A percentile compares a stretch with the other conserved stretches of the same genome.
phyloP scores from a whole-genome alignment of 1,284 basidiomycete genomes.

The Rhizoctonia solani region DNA sequence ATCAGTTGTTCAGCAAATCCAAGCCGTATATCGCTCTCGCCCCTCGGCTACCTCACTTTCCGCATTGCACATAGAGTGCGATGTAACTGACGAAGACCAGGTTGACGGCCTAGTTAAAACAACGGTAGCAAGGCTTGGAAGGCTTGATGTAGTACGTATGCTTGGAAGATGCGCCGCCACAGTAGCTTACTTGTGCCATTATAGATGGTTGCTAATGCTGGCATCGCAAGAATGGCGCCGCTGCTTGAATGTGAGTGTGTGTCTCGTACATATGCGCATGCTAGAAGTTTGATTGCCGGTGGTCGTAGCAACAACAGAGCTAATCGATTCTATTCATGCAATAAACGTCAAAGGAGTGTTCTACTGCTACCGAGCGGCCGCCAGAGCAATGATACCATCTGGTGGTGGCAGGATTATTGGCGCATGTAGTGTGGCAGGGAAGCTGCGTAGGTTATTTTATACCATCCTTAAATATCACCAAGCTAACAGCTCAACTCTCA shows the following conservation, averaged over 20 bases:
- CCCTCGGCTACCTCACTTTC: not conserved
- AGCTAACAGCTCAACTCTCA: not conserved
- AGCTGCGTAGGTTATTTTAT: constrained; percentile 1
- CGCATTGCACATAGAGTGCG: not conserved
- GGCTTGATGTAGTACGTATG: constrained; percentile 7
- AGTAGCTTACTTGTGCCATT: not conserved
- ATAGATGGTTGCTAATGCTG: constrained; percentile 27
- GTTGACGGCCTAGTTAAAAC: constrained; percentile 14
- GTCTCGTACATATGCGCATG: no score
- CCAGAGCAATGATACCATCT: constrained; percentile 9
- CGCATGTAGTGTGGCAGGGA: constrained; percentile 6
- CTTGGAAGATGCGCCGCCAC: no score
- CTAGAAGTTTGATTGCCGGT: no score
- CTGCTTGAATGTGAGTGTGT: constrained; percentile 4
- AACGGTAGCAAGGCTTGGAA: not conserved
- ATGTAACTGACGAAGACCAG: constrained; percentile 15
- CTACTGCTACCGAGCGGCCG: constrained; percentile 9
- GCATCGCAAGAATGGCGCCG: not conserved
- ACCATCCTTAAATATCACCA: not conserved
- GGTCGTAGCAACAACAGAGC: constrained; percentile 28
- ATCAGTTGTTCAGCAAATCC: not conserved
- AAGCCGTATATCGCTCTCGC: not conserved
- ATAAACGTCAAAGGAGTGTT: constrained; percentile 11
- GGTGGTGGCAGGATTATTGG: constrained; percentile 20
- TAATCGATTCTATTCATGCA: constrained; percentile 38